Evolutionary conservation across 129 eudicot species (phyloP), one percentile per base, ranked within the genome.

Genomic region (Logfia minima): DNA sequence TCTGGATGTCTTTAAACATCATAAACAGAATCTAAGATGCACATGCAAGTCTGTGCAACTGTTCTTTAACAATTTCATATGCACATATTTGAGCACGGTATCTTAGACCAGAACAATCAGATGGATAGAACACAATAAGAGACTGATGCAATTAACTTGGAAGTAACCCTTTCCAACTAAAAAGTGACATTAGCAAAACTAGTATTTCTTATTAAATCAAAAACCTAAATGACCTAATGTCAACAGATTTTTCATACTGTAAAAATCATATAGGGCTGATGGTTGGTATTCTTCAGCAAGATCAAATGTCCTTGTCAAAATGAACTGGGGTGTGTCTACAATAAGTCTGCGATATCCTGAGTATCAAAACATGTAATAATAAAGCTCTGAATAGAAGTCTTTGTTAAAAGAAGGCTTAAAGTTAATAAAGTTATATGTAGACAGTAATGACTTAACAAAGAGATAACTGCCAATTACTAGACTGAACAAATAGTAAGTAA

Each of bases 231-330:
- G 66, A 77, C 62, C 19, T 21, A 32, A 58, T 31, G 34, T 56
- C 45, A 65, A 64, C 35, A 37, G 26, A 1, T 76, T 79, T 55
- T 75, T 58, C 79, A 39, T 85, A 73, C 83, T 78, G 4, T 31
- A 26, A 52, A 61, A 55, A 24, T 45, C 23, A 31, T 16, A 29
- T 17, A 17, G 23, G 72, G 37, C 70, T 51, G 75, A 37, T 23
- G 55, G 68, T 65, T 19, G 45, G 61, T 68, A 73, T 62, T 81
- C 43, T 62, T 84, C 71, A 29, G 37, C 69, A 74, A 34, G 24
- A 55, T 45, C 66, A 26, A 55, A 53, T 66, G 35, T 73, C 69
- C 67, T 66, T 58, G 22, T 17, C 14, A 31, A 65, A 31, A 24
- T 62, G 67, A 31, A 65, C 22, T 65, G 70, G 32, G 21, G 48